Evolutionary conservation across 345 rosid species (phyloP).

Genomic region (Raphanus sativus): DNA sequence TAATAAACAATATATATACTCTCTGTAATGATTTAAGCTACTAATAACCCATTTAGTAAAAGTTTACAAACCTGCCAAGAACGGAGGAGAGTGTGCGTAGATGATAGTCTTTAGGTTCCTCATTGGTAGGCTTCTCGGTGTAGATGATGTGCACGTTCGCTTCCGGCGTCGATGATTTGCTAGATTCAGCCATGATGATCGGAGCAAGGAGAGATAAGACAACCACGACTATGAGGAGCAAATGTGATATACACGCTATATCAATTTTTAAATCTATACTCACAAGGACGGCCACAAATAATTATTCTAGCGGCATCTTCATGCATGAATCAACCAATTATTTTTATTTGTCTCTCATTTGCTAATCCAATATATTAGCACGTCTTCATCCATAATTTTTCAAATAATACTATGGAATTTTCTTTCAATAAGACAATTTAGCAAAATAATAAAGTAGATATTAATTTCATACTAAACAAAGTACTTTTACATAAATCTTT

Average conservation of each 20-base stretch:
- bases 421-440: too few relatives aligned
- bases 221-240: neutral
- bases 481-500: too few relatives aligned
- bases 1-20: neutral
- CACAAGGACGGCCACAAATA: neutral
- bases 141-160: constrained; percentile 74
- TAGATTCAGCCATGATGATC: constrained; percentile 49
- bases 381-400: too few relatives aligned
- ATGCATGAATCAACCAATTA: neutral
- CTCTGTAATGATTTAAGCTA: neutral
- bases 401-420: too few relatives aligned
- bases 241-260: neutral
- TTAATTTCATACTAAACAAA: too few relatives aligned
- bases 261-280: neutral
- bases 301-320: neutral
- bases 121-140: constrained; percentile 66
- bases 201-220: constrained; percentile 19
- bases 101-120: constrained; percentile 64
- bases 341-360: neutral
- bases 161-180: constrained; percentile 28
- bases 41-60: neutral
- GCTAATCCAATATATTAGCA: too few relatives aligned
- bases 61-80: constrained; percentile 44
- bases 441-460: too few relatives aligned
- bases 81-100: constrained; percentile 70